Conservation (phyloP, 805 yeast genomes). For the Starmerella gropengiesseri region DNA sequence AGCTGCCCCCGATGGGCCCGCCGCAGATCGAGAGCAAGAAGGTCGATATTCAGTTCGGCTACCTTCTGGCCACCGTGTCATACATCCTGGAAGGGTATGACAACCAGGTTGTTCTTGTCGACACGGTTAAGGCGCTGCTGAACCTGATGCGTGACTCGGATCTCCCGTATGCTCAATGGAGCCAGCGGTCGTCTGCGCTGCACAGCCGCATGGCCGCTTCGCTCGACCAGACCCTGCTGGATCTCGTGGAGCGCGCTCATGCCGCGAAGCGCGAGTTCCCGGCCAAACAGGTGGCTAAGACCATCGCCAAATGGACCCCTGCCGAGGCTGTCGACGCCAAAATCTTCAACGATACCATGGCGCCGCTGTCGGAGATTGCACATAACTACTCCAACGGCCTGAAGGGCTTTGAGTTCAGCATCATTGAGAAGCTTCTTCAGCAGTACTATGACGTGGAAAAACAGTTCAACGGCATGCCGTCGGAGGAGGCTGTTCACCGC, state of each 20-base stretch:
- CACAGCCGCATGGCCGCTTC: slow-evolving; percentile 79
- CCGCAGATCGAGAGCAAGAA: slow-evolving; percentile 76
- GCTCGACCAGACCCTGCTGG: slow-evolving; percentile 55
- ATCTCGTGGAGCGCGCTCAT: slow-evolving; percentile 54
- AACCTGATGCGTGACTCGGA: slow-evolving; percentile 65
- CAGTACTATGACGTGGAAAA: slow-evolving; percentile 71
- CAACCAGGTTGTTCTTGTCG: slow-evolving; percentile 86
- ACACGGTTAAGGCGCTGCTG: slow-evolving; percentile 63
- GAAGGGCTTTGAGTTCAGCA: slow-evolving; percentile 69
- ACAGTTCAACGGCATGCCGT: slow-evolving; percentile 45
- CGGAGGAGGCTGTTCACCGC: slow-evolving; percentile 72
- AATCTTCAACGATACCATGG: slow-evolving; percentile 48
- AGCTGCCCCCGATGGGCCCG: slow-evolving; percentile 77
- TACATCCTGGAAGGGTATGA: slow-evolving; percentile 86
- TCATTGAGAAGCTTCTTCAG: slow-evolving; percentile 56
- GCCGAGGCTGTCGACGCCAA: slow-evolving; percentile 36
- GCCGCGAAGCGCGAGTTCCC: slow-evolving; percentile 80
- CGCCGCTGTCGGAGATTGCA: slow-evolving; percentile 65
- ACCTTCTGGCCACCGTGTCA: slow-evolving; percentile 47
- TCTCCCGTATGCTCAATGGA: slow-evolving; percentile 92
- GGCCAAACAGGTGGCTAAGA: slow-evolving; percentile 67
- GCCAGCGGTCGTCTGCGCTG: slow-evolving; percentile 69
- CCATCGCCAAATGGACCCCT: slow-evolving; percentile 55
- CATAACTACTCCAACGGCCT: slow-evolving; percentile 62
- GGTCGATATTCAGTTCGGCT: slow-evolving; percentile 63